Base-by-base conservation (phyloP, 495 filamentous ascomycete species). In the Penicillium diatomitis region DNA sequence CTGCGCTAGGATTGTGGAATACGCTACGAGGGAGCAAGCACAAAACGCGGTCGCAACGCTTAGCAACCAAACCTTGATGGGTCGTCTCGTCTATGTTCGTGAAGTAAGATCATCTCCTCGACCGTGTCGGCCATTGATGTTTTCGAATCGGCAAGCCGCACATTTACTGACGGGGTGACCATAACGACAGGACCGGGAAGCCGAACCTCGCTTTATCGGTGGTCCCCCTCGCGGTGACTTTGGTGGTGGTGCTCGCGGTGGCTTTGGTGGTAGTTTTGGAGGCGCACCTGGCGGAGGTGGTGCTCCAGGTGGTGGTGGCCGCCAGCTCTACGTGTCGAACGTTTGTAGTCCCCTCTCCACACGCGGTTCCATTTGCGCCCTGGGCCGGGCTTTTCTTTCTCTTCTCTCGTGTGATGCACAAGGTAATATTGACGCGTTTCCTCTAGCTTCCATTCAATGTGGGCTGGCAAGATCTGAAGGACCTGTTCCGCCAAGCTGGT, bases 391-490 rank as follows among this genome's bases (percentile, higher is more conserved):
- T 20, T 20, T 20, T 20, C 20, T 20, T 20, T 20, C 20, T 55
- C 53, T 49, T 53, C 55, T 54, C 51, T 52, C 53, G 34, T 55
- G 49, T 53, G 33, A 46, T 51, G 41, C 53, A 48, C 49, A 57
- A 54, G 50, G 12, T 32, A 32, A 28, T 52, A 50, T 62, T 59
- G 48, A 58, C 50, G 51, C 29, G 31, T 36, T 37, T 20, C 68
- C 57, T 66, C 79, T 72, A 98, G 92, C 87, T 98, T 58, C 92
- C 92, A 30, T 98, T 88, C 76, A 96, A 85, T 44, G 88, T 95
- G 60, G 92, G 94, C 66, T 98, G 92, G 92, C 92, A 98, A 76
- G 92, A 98, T 69, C 71, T 98, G 64, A 98, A 98, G 76, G 92
- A 98, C 70, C 76, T 98, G 55, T 98, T 98, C 79, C 89, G 92